Evolutionary conservation across 768 basidiomycete species (phyloP), one percentile per base, ranked within the genome.

Genomic region (Rossbeevera mucosa): DNA sequence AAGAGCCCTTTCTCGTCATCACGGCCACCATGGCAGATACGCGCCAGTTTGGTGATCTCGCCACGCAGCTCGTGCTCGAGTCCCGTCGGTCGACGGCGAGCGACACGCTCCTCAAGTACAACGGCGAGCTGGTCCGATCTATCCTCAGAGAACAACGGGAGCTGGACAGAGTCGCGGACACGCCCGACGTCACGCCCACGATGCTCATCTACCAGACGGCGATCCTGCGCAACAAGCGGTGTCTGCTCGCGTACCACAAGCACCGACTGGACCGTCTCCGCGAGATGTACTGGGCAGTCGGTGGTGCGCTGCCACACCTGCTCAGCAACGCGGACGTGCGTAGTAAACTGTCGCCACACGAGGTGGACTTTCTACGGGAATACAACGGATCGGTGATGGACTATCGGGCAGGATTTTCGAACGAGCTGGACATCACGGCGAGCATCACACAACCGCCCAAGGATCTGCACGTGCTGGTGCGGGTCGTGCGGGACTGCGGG

Each of bases 141-240:
- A 79, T 98, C 68, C 79, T 91, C 64, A 83, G 94, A 58, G 94
- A 97, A 68, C 92, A 94, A 55, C 90, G 93, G 66, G 86, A 88
- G 61, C 86, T 98, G 56, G 88, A 92, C 64, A 78, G 76, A 50
- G 65, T 74, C 57, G 70, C 67, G 9, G 77, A 76, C 47, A 65
- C 73, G 31, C 72, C 82, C 46, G 80, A 82, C 2, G 61, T 77
- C 51, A 69, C 77, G 20, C 75, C 76, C 18, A 80, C 84, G 18
- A 73, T 94, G 55, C 80, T 91, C 60, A 81, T 97, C 63, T 85
- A 89, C 65, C 91, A 95, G 70, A 90, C 94, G 7, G 84, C 91
- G 31, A 87, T 95, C 60, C 76, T 85, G 36, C 83, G 94, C 56
- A 96, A 98, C 76, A 96, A 95, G 68, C 87, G 96, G n/a, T 93